Evolutionary conservation across 371 early-diverging fungal genomes (phyloP).

Genomic region (Haplosporangium sp.): DNA sequence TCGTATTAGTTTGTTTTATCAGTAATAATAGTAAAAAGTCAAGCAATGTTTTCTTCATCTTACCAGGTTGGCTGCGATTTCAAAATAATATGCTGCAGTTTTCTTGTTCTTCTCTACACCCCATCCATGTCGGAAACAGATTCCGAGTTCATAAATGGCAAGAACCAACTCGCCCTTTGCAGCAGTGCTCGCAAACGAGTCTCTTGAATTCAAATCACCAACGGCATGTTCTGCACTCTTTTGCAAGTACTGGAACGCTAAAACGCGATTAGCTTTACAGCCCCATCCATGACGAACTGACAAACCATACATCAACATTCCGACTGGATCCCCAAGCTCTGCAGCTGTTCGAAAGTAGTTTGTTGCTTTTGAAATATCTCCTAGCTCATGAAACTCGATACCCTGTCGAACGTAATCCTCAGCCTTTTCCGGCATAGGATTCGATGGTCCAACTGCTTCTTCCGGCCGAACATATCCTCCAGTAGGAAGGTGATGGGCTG

Average conservation of each 20-base stretch:
- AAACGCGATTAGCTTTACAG: conserved; percentile 69
- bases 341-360: conserved; percentile 86
- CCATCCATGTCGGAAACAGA: conserved; percentile 93
- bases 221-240: conserved; percentile 83
- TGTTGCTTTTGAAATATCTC: conserved; percentile 83
- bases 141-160: conserved; percentile 90
- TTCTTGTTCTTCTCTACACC: conserved; percentile 85
- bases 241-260: conserved; percentile 81
- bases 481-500: conserved; percentile 40
- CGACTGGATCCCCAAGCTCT: conserved; percentile 77
- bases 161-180: conserved; percentile 72
- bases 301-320: conserved; percentile 91
- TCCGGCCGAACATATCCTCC: conserved; percentile 53
- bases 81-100: conserved; percentile 87
- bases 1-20: not conserved
- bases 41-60: not conserved
- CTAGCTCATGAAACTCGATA: conserved; percentile 74
- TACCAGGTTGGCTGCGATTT: conserved; percentile 86
- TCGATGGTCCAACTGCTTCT: conserved; percentile 51
- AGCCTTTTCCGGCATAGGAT: conserved; percentile 55
- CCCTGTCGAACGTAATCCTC: conserved; percentile 68
- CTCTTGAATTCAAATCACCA: conserved; percentile 62
- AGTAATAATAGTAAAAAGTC: not conserved
- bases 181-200: conserved; percentile 52
- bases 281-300: conserved; percentile 94